Base-by-base conservation (phyloP, 1,284 basidiomycete genomes). In the Marasmius tenuissimus region DNA sequence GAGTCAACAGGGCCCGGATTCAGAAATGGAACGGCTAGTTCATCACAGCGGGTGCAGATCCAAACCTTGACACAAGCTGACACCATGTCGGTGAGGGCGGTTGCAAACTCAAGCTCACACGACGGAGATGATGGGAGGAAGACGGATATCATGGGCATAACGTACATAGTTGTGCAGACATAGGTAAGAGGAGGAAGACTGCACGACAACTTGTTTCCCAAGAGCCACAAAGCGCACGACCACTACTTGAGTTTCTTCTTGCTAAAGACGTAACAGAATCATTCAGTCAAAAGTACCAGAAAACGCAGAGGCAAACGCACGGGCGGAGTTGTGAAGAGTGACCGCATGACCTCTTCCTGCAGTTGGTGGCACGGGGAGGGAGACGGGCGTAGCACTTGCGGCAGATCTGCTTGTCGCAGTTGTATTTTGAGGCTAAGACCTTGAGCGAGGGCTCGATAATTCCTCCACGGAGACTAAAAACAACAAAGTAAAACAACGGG, bases 381-480 rank as follows among this genome's bases (percentile, higher is more conserved):
- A 98, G 96, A 75, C 97, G 97, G 60, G 97, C 97, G 81, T 99
- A 99, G 86, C 97, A 98, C 82, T 98, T 98, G 80, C 97, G 96
- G 89, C 97, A 99, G 74, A 98, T 97, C 76, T 96, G 92, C 85
- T 96, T 96, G 80, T 96, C 94, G 78, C 94, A 96, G 81, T 98
- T 98, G 87, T 96, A 96, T 81, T 97, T 97, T 75, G 89, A 85
- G 64, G 97, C 97, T 67, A 98, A 88, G 60, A 96, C 94, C 82
- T 98, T 98, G 75, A 99, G 84, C 70, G 97, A 98, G 68, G 97
- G 97, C 84, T 99, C 97, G 71, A 99, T 99, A 83, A 99, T 95
- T 67, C 97, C 97, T 71, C 97, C 96, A 81, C 96, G 94, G 71
- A 98, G 93, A 83, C 92, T 93, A 67, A n/a, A 61, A 3, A n/a